phyloP scores from a whole-genome alignment of 345 rosid genomes.

The Eucalyptus erythrocorys region DNA sequence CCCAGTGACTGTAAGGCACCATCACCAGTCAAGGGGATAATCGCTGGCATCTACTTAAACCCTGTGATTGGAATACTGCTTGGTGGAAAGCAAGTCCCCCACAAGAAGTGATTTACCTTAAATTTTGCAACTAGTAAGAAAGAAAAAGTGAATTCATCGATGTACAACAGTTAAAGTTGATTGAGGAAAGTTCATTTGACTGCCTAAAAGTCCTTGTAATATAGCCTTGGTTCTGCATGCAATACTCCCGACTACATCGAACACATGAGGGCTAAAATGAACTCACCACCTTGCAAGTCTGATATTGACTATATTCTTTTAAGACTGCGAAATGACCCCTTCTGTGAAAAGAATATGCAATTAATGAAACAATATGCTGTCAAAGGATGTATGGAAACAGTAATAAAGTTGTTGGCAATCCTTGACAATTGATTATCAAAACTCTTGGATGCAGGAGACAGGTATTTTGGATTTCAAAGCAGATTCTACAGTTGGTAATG shows the following conservation, averaged over 20 bases:
- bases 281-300: neutral
- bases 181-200: neutral
- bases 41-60: neutral
- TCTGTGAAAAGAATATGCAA: neutral
- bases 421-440: neutral
- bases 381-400: neutral
- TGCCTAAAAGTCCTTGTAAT: neutral
- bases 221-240: neutral
- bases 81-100: neutral
- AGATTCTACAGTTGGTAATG: conserved; percentile 89
- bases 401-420: neutral
- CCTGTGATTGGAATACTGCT: neutral
- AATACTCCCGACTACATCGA: neutral
- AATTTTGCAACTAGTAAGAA: neutral
- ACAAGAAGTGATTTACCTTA: neutral
- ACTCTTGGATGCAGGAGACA: conserved; percentile 57
- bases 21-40: neutral
- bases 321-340: neutral
- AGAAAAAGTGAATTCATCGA: neutral
- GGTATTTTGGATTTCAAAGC: conserved; percentile 97
- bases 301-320: neutral
- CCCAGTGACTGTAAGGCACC: neutral
- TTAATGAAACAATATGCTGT: neutral
- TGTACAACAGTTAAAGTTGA: neutral
- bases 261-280: neutral